Evolutionary conservation across 2,329 filamentous ascomycete genomes (phyloP).

Genomic region (Fusarium circinatum): DNA sequence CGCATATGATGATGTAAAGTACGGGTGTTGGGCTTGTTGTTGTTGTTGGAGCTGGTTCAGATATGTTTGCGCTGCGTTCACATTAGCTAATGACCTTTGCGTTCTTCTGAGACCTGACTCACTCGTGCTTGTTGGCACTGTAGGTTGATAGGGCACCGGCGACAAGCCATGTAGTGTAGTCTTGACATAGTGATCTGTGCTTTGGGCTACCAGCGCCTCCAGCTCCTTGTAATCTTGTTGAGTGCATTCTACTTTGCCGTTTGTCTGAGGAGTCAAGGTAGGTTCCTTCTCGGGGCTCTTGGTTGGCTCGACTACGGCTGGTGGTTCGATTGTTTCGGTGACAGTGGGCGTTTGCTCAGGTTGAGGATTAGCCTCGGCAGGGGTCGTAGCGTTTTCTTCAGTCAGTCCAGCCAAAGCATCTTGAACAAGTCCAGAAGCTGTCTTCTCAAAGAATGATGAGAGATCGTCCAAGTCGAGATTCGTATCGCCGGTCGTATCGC

Average conservation of each 20-base stretch:
- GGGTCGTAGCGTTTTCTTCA: constrained; percentile 37
- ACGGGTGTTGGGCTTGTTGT: constrained; percentile 50
- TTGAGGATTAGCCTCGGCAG: constrained; percentile 27
- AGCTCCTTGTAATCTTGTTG: constrained; percentile 55
- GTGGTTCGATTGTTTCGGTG: constrained; percentile 36
- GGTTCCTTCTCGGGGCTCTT: constrained; percentile 43
- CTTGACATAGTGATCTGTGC: constrained; percentile 57
- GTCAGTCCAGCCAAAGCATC: constrained; percentile 53
- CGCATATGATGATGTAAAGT: constrained; percentile 47
- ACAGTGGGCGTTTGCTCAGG: constrained; percentile 22
- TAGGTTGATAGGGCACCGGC: constrained; percentile 55
- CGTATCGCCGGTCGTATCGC: constrained; percentile 43
- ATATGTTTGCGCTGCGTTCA: constrained; percentile 50
- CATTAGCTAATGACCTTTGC: constrained; percentile 42
- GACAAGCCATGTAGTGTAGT: constrained; percentile 57
- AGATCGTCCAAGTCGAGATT: constrained; percentile 54
- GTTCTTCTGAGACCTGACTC: constrained; percentile 18
- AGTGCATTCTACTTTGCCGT: constrained; percentile 47
- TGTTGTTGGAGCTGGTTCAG: constrained; percentile 54
- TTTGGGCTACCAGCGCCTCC: constrained; percentile 56
- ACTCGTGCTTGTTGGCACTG: constrained; percentile 54
- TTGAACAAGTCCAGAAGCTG: constrained; percentile 54
- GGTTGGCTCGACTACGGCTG: constrained; percentile 25
- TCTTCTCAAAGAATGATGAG: constrained; percentile 56
- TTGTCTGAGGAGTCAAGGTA: constrained; percentile 39